Conservation (phyloP, 2,329 filamentous ascomycete species). For the Trichoderma polysporum region DNA sequence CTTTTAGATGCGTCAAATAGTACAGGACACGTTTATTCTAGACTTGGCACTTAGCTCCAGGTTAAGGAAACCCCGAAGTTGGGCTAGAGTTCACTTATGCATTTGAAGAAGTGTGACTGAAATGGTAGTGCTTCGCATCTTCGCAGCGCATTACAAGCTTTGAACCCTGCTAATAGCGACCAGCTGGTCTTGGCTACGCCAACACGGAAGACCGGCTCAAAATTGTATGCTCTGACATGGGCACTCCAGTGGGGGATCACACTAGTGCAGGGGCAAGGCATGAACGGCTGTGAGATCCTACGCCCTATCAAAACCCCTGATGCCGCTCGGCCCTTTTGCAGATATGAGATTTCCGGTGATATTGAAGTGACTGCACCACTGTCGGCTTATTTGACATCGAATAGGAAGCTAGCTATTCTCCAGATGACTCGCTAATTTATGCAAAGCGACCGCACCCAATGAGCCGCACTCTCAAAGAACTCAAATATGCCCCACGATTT, state of each 20-base stretch:
- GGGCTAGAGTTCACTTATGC: not conserved
- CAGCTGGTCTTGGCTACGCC: not conserved
- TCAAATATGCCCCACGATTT: not conserved
- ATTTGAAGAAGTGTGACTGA: not conserved
- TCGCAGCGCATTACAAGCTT: not conserved
- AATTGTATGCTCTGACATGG: not conserved
- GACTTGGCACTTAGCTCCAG: not conserved
- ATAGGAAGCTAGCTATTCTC: not conserved
- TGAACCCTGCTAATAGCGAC: not conserved
- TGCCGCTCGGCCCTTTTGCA: conserved; percentile 10
- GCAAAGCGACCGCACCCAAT: not conserved
- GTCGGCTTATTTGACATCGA: conserved; percentile 7
- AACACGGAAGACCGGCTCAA: not conserved
- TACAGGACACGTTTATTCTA: no score
- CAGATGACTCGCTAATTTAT: not conserved
- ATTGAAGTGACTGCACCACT: not conserved
- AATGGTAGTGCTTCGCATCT: not conserved
- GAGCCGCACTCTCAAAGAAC: not conserved
- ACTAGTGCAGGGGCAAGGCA: not conserved
- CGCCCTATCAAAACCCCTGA: not conserved
- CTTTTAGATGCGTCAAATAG: no score
- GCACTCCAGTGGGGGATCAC: not conserved
- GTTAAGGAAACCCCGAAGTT: not conserved
- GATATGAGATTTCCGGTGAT: not conserved
- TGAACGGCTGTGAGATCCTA: not conserved